Conservation (phyloP, 495 filamentous ascomycete genomes). For the Penicillium macrosclerotiorum region DNA sequence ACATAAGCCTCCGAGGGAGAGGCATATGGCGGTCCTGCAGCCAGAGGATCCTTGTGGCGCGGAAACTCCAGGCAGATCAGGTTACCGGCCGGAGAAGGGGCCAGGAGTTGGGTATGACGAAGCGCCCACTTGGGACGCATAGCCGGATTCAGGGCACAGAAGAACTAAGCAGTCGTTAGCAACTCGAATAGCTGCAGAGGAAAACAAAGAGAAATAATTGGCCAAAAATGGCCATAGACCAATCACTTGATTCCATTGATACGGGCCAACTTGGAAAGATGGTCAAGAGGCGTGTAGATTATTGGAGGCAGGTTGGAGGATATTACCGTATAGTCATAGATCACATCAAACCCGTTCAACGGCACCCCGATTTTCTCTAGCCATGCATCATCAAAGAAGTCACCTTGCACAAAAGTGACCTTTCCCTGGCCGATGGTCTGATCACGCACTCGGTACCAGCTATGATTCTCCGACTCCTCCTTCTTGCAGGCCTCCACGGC, state of each 20-base stretch:
- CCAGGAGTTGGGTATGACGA: constrained; percentile 62
- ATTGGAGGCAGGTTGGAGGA: not conserved
- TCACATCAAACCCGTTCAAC: constrained; percentile 66
- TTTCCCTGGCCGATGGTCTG: constrained; percentile 48
- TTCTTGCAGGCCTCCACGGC: constrained; percentile 56
- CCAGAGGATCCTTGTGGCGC: constrained; percentile 59
- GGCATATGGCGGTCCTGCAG: constrained; percentile 69
- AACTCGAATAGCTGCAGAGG: constrained; percentile 6
- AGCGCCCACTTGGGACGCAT: constrained; percentile 69
- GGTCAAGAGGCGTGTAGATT: constrained; percentile 5
- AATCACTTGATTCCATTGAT: no score
- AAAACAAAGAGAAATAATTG: no score
- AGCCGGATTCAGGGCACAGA: constrained; percentile 68
- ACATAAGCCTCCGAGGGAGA: constrained; percentile 61
- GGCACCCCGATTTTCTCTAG: constrained; percentile 38
- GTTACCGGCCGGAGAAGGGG: constrained; percentile 50
- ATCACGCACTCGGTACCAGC: constrained; percentile 48
- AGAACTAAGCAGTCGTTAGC: constrained; percentile 57
- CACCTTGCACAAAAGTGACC: constrained; percentile 59
- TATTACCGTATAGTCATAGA: constrained; percentile 80
- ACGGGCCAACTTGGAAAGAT: no score
- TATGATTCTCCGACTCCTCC: constrained; percentile 36
- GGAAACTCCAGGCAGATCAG: constrained; percentile 84
- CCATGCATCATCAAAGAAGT: constrained; percentile 74
- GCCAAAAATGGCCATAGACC: no score